Base-by-base conservation (phyloP, 2,329 filamentous ascomycete species). In the Incumbomyces delicatus region DNA sequence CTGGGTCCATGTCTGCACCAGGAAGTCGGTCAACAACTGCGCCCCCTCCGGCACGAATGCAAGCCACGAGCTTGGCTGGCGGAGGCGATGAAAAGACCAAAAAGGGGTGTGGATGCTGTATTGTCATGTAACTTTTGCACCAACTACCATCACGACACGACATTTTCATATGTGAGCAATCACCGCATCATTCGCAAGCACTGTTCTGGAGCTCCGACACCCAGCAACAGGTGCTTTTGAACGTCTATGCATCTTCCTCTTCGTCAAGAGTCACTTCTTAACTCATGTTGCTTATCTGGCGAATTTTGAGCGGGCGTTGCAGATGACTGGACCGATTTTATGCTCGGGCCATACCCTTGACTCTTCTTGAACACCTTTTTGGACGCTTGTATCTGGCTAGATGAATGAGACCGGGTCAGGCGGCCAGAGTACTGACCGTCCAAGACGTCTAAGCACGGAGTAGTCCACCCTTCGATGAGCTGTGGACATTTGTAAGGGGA, bases 31-130 rank as follows among this genome's bases (percentile, higher is more conserved):
- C 53, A 61, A 43, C 58, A 62, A 22, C 65, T 64, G 47, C 67
- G 56, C 60, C 69, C 2, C 65, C 69, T 8, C 67, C 73, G 4
- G 69, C 17, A 14, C 37, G 47, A n/a, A 48, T 50, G 43, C 53
- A 53, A 39, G 53, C 52, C 10, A 52, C 52, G 27, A 75, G 37
- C 70, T 72, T 51, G 61, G 78, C 18, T 41, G 69, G 73, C 3
- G 69, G 69, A 10, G 73, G 78, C 50, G 72, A 77, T 45, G 62
- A 68, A 51, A 66, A 74, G 55, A 68, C 73, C 57, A 73, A 78
- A 57, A 76, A 73, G 53, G 75, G 78, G 10, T 83, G 82, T 56
- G 80, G 77, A 49, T 85, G 83, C 64, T 88, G 84, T 64, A 70
- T 86, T 51, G 75, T 89, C 55, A 87, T 87, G 84, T 87, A 71